Conservation (phyloP, 768 basidiomycete genomes). For the Dendrothele bispora region DNA sequence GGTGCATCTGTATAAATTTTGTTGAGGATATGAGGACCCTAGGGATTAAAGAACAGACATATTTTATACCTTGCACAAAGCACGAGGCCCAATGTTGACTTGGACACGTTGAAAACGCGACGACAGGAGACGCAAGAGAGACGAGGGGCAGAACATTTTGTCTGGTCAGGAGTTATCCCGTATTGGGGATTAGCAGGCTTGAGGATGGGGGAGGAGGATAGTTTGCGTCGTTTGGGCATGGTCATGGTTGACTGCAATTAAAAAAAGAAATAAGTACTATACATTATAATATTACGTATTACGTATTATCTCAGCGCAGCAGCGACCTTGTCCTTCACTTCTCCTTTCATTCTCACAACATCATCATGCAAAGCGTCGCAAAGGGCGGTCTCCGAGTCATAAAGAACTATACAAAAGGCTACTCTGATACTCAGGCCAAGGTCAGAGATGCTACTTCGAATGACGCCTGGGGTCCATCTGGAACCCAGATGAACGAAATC, state of each 20-base stretch:
- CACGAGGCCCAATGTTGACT: neutral
- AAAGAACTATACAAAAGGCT: constrained; percentile 95
- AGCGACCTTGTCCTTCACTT: neutral
- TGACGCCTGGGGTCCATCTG: constrained; percentile 97
- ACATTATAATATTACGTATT: neutral
- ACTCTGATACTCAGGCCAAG: constrained; percentile 94
- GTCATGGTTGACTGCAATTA: constrained; percentile 3
- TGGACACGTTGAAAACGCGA: neutral
- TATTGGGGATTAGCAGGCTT: no score
- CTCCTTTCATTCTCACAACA: neutral
- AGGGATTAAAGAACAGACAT: no score
- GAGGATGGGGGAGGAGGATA: neutral
- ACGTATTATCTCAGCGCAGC: neutral
- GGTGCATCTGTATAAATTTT: constrained; percentile 40
- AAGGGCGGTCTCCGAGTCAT: constrained; percentile 85
- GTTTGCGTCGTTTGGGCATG: neutral
- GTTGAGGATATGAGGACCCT: no score
- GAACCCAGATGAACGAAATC: constrained; percentile 99
- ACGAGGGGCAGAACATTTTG: neutral
- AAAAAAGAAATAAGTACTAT: neutral
- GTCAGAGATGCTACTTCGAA: constrained; percentile 96
- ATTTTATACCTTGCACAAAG: neutral
- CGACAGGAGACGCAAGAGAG: neutral
- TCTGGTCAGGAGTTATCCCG: neutral
- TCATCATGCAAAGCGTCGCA: constrained; percentile 72